Base-by-base conservation (phyloP, 306 rosid genomes). In the Cicer arietinum region DNA sequence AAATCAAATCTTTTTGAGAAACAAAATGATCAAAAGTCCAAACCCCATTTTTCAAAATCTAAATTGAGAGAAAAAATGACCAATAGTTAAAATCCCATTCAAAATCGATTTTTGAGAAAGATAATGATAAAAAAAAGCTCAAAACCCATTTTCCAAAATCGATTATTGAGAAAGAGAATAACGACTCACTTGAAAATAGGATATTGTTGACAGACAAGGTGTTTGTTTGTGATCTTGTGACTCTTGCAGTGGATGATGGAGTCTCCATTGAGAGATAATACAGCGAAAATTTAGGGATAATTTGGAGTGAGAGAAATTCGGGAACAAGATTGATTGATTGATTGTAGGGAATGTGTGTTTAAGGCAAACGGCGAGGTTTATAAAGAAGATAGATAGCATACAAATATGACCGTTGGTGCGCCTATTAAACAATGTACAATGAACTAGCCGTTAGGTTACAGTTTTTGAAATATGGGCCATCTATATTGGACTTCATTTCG, bases 361-460 rank as follows among this genome's bases (percentile, higher is more conserved):
- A 6, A 53, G 69, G 35, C 18, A 71, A 74, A 62, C 1, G 2
- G 35, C 0, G 54, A 40, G 72, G 62, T 56, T 70, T 52, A 52
- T 86, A 85, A 57, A 43, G 84, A 50, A 6, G 16, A 17, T 47
- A 43, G 6, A 48, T 9, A 20, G 8, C 59, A 62, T 41, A 1
- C 51, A 37, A 81, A 87, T 78, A 50, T 87, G 97, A 90, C 98
- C 98, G 98, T 94, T 94, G 90, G 92, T 74, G 93, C 4, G 39
- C 60, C 57, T 6, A 47, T 30, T 30, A 44, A 37, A 79, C 74
- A 16, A 46, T 17, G 6, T 14, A 10, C 42, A 77, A 58, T 58
- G 61, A 85, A 85, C 88, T 91, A 93, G 96, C 98, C 98, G 98
- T 67, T 67, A 46, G 22, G 14, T 6, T 67, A 44, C 7, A 1